Conservation (phyloP, 768 basidiomycete genomes). For the Coprinellus micaceus region DNA sequence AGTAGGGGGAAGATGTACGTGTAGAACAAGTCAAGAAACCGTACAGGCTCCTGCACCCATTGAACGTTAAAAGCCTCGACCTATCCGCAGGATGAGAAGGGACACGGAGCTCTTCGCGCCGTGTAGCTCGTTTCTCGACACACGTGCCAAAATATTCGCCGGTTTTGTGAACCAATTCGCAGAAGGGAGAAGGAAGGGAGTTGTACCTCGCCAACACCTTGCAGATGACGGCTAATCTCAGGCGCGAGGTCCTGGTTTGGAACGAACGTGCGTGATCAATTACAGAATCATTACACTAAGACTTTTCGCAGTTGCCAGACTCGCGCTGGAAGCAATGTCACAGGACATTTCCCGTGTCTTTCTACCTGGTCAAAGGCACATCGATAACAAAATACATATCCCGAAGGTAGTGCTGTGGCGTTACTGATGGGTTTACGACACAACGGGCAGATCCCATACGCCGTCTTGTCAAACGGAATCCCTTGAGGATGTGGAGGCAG, state of each 20-base stretch:
- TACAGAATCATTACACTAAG: conserved; percentile 48
- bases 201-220: no score
- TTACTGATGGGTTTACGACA: conserved; percentile 74
- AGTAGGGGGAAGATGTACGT: conserved; percentile 1
- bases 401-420: conserved; percentile 86
- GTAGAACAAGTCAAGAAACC: not conserved
- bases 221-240: no score
- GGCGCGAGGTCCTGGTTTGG: no score
- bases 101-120: not conserved
- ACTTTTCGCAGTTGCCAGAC: conserved; percentile 88
- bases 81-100: not conserved
- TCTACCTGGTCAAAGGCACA: conserved; percentile 85
- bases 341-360: conserved; percentile 75
- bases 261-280: conserved; percentile 48
- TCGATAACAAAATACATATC: conserved; percentile 93
- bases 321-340: conserved; percentile 73
- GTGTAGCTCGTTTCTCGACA: conserved; percentile 1
- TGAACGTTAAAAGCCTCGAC: not conserved
- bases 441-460: conserved; percentile 83
- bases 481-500: conserved; percentile 73
- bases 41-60: conserved; percentile 1
- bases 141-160: conserved; percentile 11
- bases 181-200: no score
- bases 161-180: not conserved
- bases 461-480: conserved; percentile 54